Evolutionary conservation across 495 filamentous ascomycete genomes (phyloP), one percentile per base, ranked within the genome.

Genomic region (Neurospora sublineolata): DNA sequence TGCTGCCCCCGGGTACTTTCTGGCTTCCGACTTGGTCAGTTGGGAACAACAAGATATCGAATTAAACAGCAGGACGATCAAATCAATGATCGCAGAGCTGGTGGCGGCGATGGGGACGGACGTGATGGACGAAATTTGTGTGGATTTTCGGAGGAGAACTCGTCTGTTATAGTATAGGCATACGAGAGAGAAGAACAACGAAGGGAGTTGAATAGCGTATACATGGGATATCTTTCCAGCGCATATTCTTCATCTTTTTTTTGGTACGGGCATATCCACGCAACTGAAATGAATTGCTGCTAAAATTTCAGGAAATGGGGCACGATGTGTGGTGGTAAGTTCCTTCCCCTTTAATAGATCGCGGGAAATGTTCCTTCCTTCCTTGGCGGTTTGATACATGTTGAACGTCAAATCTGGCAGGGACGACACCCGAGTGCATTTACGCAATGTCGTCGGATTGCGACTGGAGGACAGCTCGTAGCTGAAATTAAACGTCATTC

Each of bases 51-150:
- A 89, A 73, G 74, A 83, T 14, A 80, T 91, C 12, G 77, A 79
- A 16, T 3, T 18, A 16, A 82, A 89, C 71, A 77, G 84, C 5
- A 79, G 81, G 36, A 82, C 83, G 0, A 73, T 93, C 37, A 93
- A 92, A 79, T 88, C 87, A 0, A 84, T 89, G 44, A 80, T 95
- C 52, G 92, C 87, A 7, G 93, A 97, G 76, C 80, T 97, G 41
- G 91, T 91, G 10, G 92, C 94, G 8, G 88, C 85, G 4, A 80
- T 97, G 46, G 94, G 94, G 3, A 86, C 88, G 9, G 88, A 89
- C 8, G 75, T 93, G 67, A 86, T 90, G 44, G 80, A 79, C 39
- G 80, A 88, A 69, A 86, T 91, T 52, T 81, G 82, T 37, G 71
- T 87, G 20, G 81, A 83, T 67, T 76, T 82, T 41, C 68, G 75